Evolutionary conservation across 1,284 basidiomycete species (phyloP).

Genomic region (Entoloma clypeatum): DNA sequence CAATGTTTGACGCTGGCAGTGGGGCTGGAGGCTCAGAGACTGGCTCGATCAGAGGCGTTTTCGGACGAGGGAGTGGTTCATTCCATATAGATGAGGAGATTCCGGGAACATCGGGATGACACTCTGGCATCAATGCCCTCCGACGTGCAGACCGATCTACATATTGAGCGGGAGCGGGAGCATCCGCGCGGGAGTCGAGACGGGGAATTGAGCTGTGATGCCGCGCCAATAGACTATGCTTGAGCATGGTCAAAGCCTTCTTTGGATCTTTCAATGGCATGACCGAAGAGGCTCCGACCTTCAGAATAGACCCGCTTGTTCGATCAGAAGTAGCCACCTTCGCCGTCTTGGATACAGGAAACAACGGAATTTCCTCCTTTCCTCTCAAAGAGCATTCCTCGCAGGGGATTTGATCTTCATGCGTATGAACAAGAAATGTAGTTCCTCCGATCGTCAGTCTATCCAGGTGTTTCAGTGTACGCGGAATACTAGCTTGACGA

Average conservation of each 20-base stretch:
- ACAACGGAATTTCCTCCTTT: conserved; percentile 57
- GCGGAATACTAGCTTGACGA: conserved; percentile 64
- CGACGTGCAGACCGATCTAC: conserved; percentile 67
- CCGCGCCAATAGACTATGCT: conserved; percentile 52
- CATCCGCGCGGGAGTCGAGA: conserved; percentile 15
- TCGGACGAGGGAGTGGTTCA: conserved; percentile 13
- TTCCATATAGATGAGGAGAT: conserved; percentile 20
- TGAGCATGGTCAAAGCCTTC: conserved; percentile 59
- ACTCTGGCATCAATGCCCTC: conserved; percentile 50
- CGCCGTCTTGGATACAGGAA: conserved; percentile 32
- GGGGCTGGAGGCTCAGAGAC: conserved; percentile 40
- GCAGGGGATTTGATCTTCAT: conserved; percentile 57
- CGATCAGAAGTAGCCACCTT: conserved; percentile 25
- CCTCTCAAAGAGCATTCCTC: conserved; percentile 48
- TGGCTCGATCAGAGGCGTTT: conserved; percentile 17
- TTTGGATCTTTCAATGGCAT: conserved; percentile 44
- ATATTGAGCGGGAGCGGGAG: conserved; percentile 35
- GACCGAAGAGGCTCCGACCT: conserved; percentile 20
- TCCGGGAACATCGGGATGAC: conserved; percentile 46
- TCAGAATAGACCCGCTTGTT: conserved; percentile 32
- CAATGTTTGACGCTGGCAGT: conserved; percentile 56
- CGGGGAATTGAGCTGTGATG: conserved; percentile 30
- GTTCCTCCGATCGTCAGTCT: conserved; percentile 63
- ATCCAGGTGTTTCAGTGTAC: conserved; percentile 59
- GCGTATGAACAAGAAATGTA: conserved; percentile 65